phyloP scores from a whole-genome alignment of 208 protist genomes.

The Acanthamoeba rhysodes region DNA sequence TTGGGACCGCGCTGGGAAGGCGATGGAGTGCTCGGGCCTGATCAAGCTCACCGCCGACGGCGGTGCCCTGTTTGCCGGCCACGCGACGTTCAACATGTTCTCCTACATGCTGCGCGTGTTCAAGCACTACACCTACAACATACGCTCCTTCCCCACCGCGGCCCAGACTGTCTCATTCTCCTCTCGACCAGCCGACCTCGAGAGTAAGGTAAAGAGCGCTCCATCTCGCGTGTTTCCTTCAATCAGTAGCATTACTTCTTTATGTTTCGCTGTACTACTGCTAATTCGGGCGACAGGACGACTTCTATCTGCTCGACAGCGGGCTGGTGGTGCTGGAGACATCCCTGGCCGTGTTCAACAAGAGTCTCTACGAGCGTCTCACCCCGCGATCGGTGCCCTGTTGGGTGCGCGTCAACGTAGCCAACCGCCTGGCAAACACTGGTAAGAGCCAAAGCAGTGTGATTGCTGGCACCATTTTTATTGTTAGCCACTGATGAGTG shows the following conservation, averaged over 20 bases:
- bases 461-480: background rate
- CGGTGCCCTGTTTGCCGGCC: conserved; percentile 83
- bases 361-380: conserved; percentile 84
- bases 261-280: too few species aligned
- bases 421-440: conserved; percentile 69
- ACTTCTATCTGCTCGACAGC: conserved; percentile 93
- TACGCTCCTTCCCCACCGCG: background rate
- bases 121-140: conserved; percentile 83
- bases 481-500: background rate
- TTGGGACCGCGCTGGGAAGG: background rate
- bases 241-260: too few species aligned
- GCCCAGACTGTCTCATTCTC: conserved; percentile 76
- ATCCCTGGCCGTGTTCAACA: conserved; percentile 86
- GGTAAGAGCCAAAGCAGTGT: conserved; percentile 35
- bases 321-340: conserved; percentile 92
- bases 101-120: conserved; percentile 80
- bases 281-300: conserved; percentile 90
- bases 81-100: conserved; percentile 83
- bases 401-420: conserved; percentile 76
- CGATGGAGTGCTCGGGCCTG: conserved; percentile 82
- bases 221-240: too few species aligned
- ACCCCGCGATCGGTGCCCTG: conserved; percentile 91
- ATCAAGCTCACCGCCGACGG: conserved; percentile 84
- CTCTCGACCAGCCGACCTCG: conserved; percentile 76
- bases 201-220: background rate